Evolutionary conservation across 202 grass and related monocot genomes (phyloP).

Genomic region (Musa balbisiana): DNA sequence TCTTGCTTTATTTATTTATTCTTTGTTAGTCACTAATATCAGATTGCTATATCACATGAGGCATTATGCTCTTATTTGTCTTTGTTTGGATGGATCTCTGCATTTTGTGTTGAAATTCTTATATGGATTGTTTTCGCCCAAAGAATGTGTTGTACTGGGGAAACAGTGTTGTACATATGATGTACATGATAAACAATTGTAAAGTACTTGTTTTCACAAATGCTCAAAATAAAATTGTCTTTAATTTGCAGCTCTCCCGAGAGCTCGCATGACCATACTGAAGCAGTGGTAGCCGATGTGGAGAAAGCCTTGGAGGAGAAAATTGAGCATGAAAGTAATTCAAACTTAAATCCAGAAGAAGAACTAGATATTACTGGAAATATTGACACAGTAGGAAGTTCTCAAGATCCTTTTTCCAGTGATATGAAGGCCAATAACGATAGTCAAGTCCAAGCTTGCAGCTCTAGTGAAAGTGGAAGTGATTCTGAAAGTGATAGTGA

Average conservation of each 20-base stretch:
- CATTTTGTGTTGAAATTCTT: too few species aligned
- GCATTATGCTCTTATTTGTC: too few species aligned
- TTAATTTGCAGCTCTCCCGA: slow-evolving; percentile 37
- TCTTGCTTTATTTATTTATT: too few species aligned
- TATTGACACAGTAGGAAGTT: slow-evolving; percentile 2
- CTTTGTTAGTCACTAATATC: too few species aligned
- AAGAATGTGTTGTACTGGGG: too few species aligned
- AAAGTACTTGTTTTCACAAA: background rate
- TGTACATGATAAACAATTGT: background rate
- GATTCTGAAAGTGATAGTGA: slow-evolving; percentile 78
- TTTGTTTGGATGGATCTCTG: too few species aligned
- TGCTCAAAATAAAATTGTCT: background rate
- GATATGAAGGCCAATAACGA: slow-evolving; percentile 26
- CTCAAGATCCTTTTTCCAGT: slow-evolving; percentile 11
- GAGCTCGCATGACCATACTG: slow-evolving; percentile 29
- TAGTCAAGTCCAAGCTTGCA: slow-evolving; percentile 48
- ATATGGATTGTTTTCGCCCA: too few species aligned
- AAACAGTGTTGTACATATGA: too few species aligned
- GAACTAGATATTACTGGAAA: slow-evolving; percentile 11
- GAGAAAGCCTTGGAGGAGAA: slow-evolving; percentile 44
- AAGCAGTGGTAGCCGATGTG: slow-evolving; percentile 16
- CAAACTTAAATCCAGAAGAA: slow-evolving; percentile 43
- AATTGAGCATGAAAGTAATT: slow-evolving; percentile 43
- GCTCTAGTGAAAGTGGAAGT: slow-evolving; percentile 65
- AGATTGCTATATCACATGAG: too few species aligned